Conservation (phyloP, 2,329 filamentous ascomycete species). For the Sporothrix humicola region DNA sequence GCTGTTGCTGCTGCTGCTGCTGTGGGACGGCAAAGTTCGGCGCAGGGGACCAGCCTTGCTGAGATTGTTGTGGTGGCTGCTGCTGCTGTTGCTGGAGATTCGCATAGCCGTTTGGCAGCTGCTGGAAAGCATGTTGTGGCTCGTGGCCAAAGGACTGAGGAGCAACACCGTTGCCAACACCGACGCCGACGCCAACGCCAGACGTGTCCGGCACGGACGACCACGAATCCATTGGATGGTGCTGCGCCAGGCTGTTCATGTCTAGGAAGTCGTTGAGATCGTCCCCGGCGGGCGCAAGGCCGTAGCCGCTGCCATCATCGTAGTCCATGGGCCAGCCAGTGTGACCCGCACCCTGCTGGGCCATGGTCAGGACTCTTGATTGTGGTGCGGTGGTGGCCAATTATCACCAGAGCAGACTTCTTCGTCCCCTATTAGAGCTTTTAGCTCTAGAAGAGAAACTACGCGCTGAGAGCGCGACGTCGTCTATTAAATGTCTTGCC, state of each 20-base stretch:
- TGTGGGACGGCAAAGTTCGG: neutral
- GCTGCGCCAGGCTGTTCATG: conserved; percentile 33
- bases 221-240: conserved; percentile 35
- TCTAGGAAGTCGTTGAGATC: conserved; percentile 33
- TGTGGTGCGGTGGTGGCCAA: too few relatives aligned
- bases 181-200: neutral
- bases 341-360: conserved; percentile 37
- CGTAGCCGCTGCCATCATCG: conserved; percentile 34
- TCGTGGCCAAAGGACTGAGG: conserved; percentile 4
- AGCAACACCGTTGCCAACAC: neutral
- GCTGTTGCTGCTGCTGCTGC: conserved; percentile 22
- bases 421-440: too few relatives aligned
- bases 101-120: conserved; percentile 19
- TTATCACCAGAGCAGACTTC: too few relatives aligned
- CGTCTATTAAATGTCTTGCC: neutral
- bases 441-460: too few relatives aligned
- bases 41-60: neutral
- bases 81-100: conserved; percentile 12
- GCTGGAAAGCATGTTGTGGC: conserved; percentile 19
- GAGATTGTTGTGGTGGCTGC: neutral
- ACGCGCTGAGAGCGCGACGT: too few relatives aligned
- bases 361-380: conserved; percentile 30
- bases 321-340: conserved; percentile 35
- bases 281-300: conserved; percentile 29
- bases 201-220: neutral